Evolutionary conservation across 352 stramenopile species (phyloP).

Genomic region (Elongisporangium senticosum): DNA sequence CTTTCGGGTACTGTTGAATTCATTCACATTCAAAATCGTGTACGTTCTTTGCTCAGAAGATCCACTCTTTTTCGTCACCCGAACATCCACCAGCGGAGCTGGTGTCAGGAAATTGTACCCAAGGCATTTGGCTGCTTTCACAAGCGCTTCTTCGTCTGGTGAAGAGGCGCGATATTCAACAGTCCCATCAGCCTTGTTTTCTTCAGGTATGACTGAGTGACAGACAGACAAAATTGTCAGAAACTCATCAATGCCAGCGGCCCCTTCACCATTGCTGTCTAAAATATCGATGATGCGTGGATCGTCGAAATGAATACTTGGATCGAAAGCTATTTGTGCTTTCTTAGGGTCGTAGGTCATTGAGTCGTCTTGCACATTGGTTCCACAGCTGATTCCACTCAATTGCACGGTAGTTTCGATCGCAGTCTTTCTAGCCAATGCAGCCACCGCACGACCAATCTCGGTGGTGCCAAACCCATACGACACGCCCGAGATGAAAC

Average conservation of each 20-base stretch:
- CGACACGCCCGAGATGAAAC: conserved; percentile 71
- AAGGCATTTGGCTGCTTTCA: conserved; percentile 79
- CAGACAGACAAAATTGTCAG: conserved; percentile 66
- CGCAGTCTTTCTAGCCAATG: conserved; percentile 26
- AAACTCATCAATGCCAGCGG: conserved; percentile 52
- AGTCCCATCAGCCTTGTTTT: conserved; percentile 32
- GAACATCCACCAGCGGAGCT: conserved; percentile 43
- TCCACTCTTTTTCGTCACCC: conserved; percentile 42
- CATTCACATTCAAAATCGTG: conserved; percentile 73
- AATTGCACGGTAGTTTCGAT: not conserved
- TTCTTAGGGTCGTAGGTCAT: conserved; percentile 30
- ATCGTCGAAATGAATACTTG: conserved; percentile 67
- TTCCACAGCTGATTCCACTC: not conserved
- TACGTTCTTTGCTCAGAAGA: conserved; percentile 27
- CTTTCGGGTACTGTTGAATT: conserved; percentile 93
- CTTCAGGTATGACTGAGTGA: conserved; percentile 72
- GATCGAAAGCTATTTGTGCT: conserved; percentile 58
- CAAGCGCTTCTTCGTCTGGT: conserved; percentile 90
- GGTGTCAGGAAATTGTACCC: conserved; percentile 81
- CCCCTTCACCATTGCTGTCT: conserved; percentile 14
- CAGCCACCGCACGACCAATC: conserved; percentile 57
- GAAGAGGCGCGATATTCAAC: conserved; percentile 86
- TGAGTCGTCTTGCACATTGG: not conserved
- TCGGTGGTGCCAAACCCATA: conserved; percentile 85
- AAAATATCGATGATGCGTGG: conserved; percentile 47